These are phyloP conservation scores for Eimeria maxima DNA, from an alignment of 169 alveolate species.

Conservation along the genomic window DNA sequence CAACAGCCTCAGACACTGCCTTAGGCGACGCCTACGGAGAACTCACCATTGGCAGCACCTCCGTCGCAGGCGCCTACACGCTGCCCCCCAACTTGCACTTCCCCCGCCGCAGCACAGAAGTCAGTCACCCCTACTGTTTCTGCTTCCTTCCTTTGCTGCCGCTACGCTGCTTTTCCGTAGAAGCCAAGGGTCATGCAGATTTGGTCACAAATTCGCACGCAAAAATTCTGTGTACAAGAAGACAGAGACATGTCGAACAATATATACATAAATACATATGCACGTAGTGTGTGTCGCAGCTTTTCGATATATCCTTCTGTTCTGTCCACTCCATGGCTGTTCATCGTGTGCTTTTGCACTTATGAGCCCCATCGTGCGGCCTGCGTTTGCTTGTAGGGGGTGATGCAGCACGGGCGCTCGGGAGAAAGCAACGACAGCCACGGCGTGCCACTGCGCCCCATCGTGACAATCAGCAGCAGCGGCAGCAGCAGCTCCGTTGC, in stretches of 20 bases:
- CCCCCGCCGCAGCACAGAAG: conserved; percentile 70
- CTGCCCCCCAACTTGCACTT: conserved; percentile 82
- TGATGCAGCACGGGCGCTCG: not conserved
- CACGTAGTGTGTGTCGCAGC: too few relatives aligned
- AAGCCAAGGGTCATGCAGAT: too few relatives aligned
- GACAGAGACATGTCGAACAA: not conserved
- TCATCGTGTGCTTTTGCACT: not conserved
- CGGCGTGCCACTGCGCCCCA: not conserved
- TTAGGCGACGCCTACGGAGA: conserved; percentile 88
- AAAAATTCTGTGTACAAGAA: not conserved
- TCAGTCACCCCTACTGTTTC: not conserved
- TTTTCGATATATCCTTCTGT: not conserved
- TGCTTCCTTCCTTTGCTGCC: too few relatives aligned
- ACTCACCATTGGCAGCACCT: conserved; percentile 83
- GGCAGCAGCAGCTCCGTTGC: not conserved
- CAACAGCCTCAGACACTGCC: conserved; percentile 88
- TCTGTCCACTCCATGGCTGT: not conserved
- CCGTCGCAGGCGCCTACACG: conserved; percentile 80
- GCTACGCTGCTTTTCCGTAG: too few relatives aligned
- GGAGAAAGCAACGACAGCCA: not conserved
- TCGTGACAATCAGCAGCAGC: not conserved
- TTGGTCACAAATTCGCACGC: too few relatives aligned
- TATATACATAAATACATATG: too few relatives aligned
- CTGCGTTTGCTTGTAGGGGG: not conserved
- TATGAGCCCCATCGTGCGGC: not conserved